Evolutionary conservation across 257 asterid genomes (phyloP), one percentile per base, ranked within the genome.

Genomic region (Echium plantagineum): DNA sequence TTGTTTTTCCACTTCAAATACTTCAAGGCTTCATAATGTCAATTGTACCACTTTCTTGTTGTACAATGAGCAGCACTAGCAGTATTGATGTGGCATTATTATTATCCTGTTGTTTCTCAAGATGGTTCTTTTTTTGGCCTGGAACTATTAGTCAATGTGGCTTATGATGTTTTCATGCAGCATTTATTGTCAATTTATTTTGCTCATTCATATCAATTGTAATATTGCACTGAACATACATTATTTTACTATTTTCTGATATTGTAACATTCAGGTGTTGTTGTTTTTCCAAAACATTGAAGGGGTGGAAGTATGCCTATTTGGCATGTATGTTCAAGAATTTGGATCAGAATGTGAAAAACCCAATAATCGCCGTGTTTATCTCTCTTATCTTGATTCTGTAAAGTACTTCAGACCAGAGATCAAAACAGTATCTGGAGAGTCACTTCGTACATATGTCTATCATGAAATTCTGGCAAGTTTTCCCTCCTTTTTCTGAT

Each of bases 321-420:
- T 91, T 70, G 97, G 98, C 69, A 91, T 91, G 98, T 91, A 88
- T 47, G 94, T 91, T 67, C 98, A 91, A 82, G 98, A 91, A 78
- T 91, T 83, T 66, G 98, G 98, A 80, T 79, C 98, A 52, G 98
- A 91, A 69, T 91, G 97, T 59, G 80, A 72, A 76, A 96, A 88
- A 69, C 97, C 98, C 66, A 91, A 91, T 80, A 90, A 85, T 73
- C 90, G 98, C 30, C 91, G 98, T 66, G 98, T 91, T 67, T 91
- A 91, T 83, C 95, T 91, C 73, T 89, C 98, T 18, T 91, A 91
- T 75, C 80, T 91, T 62, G 98, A 91, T 79, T 91, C 97, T 51
- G 97, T 91, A 21, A 91, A 91, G 81, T 91, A 91, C 77, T 91
- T 91, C 83, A 78, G 97, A 74, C 98, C 97, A 15, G 98, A 88